A percentile compares a stretch with the other conserved stretches of the same genome.
These are phyloP conservation scores for Trichoderma harzianum DNA, from an alignment of 2,329 filamentous ascomycete genomes.

Conservation along the genomic window DNA sequence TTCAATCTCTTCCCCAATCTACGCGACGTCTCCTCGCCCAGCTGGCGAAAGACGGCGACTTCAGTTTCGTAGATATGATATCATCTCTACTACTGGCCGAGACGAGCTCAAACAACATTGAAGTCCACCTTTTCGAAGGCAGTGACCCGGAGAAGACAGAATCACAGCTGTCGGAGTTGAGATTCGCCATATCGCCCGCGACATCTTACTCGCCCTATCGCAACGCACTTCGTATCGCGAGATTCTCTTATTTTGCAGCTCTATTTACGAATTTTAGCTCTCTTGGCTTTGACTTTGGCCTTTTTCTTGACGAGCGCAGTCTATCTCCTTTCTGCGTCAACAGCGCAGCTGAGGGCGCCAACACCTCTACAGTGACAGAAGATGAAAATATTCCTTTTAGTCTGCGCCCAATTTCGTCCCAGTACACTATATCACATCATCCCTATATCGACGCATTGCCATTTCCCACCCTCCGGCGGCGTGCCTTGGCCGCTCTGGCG, in stretches of 20 bases:
- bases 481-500: background rate
- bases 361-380: background rate
- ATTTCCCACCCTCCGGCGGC: background rate
- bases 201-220: background rate
- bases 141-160: background rate
- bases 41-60: background rate
- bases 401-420: background rate
- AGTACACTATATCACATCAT: background rate
- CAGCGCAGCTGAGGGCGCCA: background rate
- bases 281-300: background rate
- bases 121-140: background rate
- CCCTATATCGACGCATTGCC: background rate
- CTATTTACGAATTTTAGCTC: background rate
- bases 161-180: background rate
- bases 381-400: background rate
- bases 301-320: background rate
- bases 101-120: background rate
- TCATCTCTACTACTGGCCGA: background rate
- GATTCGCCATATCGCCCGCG: background rate
- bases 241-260: background rate
- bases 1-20: background rate
- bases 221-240: background rate
- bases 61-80: background rate
- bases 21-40: background rate
- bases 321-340: background rate